These are phyloP conservation scores for Fonsecaea pugnacius DNA, from an alignment of 2,329 filamentous ascomycete species.

Conservation along the genomic window DNA sequence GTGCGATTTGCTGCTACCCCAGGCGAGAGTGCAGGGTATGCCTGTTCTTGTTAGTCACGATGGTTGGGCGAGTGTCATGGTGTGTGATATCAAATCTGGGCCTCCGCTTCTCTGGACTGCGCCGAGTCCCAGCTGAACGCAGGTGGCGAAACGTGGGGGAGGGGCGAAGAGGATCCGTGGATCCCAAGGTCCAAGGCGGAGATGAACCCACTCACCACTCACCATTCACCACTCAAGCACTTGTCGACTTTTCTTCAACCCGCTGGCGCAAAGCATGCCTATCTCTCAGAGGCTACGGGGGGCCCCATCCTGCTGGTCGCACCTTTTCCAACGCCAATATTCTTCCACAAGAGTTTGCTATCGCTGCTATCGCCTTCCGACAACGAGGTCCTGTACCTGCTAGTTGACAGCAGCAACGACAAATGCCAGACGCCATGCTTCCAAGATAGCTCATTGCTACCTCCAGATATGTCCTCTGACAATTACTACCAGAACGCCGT, in stretches of 20 bases:
- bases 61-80: neutral
- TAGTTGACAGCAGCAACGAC: neutral
- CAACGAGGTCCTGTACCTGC: neutral
- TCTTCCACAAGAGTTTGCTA: neutral
- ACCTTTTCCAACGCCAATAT: neutral
- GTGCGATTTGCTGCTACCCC: neutral
- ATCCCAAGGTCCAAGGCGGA: neutral
- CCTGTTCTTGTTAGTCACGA: neutral
- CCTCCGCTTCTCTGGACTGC: neutral
- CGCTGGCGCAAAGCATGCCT: neutral
- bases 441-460: conserved; percentile 1
- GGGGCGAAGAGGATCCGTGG: neutral
- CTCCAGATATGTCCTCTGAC: conserved; percentile 1
- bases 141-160: neutral
- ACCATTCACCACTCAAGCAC: too few relatives aligned
- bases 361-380: neutral
- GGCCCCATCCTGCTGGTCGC: neutral
- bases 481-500: conserved; percentile 7
- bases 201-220: neutral
- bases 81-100: neutral
- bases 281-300: neutral
- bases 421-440: conserved; percentile 4
- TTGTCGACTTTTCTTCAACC: neutral
- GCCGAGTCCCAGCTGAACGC: neutral
- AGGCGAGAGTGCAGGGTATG: neutral